Conservation (phyloP, 371 early-diverging fungal species). For the Phascolomyces articulosus region DNA sequence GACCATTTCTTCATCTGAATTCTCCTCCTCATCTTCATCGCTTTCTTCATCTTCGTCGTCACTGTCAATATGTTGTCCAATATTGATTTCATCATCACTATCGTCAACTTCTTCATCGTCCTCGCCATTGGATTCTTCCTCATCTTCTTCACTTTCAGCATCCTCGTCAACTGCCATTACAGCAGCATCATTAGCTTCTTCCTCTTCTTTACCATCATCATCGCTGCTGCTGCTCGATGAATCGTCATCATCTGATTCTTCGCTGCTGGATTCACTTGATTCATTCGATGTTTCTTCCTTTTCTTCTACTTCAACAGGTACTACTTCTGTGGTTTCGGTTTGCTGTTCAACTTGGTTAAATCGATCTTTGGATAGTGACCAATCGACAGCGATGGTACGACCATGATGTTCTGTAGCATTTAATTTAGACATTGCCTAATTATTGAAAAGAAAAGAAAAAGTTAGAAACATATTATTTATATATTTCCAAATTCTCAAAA, state of each 20-base stretch:
- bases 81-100: conserved; percentile 31
- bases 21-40: conserved; percentile 33
- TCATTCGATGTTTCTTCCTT: conserved; percentile 26
- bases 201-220: conserved; percentile 18
- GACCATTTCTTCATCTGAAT: conserved; percentile 42
- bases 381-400: conserved; percentile 27
- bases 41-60: conserved; percentile 19
- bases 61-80: conserved; percentile 19
- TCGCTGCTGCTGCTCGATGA: conserved; percentile 22
- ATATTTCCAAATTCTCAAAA: too few relatives aligned
- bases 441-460: background rate
- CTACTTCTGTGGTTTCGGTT: too few relatives aligned
- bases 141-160: conserved; percentile 32
- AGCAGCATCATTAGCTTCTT: conserved; percentile 1
- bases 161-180: conserved; percentile 20
- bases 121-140: conserved; percentile 26
- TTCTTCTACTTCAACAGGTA: conserved; percentile 29
- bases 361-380: conserved; percentile 79
- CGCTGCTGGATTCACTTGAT: conserved; percentile 6
- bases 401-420: conserved; percentile 16
- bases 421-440: conserved; percentile 12
- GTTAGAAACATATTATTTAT: background rate
- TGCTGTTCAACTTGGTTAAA: conserved; percentile 61
- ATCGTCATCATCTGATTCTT: conserved; percentile 32
- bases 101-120: conserved; percentile 17